Evolutionary conservation across 2,329 filamentous ascomycete species (phyloP), one percentile per base, ranked within the genome.

Genomic region (Aureobasidium sp.): DNA sequence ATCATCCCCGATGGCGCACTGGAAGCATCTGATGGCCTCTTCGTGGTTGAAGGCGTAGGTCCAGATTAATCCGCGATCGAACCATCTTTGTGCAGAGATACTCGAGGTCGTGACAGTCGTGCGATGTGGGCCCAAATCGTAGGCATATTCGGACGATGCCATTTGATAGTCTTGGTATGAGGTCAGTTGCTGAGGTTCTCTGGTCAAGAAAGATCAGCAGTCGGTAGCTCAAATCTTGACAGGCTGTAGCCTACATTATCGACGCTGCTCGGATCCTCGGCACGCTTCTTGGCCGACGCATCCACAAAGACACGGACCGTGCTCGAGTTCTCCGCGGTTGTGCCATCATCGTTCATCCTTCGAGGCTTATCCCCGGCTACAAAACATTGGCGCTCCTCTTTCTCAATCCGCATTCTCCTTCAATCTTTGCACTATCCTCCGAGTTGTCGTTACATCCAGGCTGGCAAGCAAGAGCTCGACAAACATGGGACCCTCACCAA

Each of bases 31-130:
- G 5, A 79, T 80, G 0, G 87, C 82, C 71, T 91, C 88, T 66
- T 87, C 86, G 69, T 91, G 88, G 70, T 91, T 90, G 77, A 92
- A 92, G 25, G 78, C 86, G 71, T 88, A 91, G 47, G 79, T 81
- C 88, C 88, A 91, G 25, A 86, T 77, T n/a, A 91, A 75, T 2
- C 87, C 88, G 3, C 87, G 83, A 70, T 87, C 79, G 70, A 89
- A 90, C 88, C 88, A 91, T 7, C 67, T 75, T 68, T 88, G 84
- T 1, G 85, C 80, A 49, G 79, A 76, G 3, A 70, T 47, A 67
- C 70, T 83, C 17, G 67, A 71, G 0, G 85, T 85, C 39, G 74
- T 84, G 49, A 90, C 76, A 2, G 74, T 67, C n/a, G 83, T 81
- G 36, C 76, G 74, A 69, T 83, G 85, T 0, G 75, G 70, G 62